Conservation (phyloP, 1,284 basidiomycete genomes). For the Rhodotorula sp. region DNA sequence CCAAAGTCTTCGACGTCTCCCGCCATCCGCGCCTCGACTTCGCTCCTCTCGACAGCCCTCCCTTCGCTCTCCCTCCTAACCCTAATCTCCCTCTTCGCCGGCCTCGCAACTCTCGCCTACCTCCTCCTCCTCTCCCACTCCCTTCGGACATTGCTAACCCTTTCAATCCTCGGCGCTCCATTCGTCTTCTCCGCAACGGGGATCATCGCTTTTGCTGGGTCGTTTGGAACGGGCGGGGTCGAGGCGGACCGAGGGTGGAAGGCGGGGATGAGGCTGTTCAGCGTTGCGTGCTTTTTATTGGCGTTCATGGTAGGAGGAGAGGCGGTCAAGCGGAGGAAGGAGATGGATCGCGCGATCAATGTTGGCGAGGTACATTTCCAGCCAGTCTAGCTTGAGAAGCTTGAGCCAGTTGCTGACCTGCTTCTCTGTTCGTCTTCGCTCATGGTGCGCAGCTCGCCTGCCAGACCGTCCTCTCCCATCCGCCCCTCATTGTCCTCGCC, state of each 20-base stretch:
- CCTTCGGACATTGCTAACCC: conserved; percentile 19
- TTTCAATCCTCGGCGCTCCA: conserved; percentile 24
- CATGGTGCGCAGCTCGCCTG: conserved; percentile 59
- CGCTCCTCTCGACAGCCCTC: conserved; percentile 10
- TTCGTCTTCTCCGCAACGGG: conserved; percentile 22
- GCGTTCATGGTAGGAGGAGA: conserved; percentile 69
- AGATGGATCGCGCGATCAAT: conserved; percentile 60
- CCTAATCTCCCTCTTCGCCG: conserved; percentile 26
- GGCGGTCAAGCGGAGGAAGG: conserved; percentile 64
- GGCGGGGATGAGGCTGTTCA: conserved; percentile 63
- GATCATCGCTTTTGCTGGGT: conserved; percentile 20
- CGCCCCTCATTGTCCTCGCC: conserved; percentile 75
- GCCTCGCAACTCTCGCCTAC: conserved; percentile 18
- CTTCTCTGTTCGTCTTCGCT: not conserved
- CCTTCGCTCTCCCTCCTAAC: conserved; percentile 24
- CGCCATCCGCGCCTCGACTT: not conserved
- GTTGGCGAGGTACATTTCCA: conserved; percentile 61
- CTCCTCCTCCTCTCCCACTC: conserved; percentile 18
- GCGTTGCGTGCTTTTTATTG: conserved; percentile 68
- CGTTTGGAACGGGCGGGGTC: conserved; percentile 10
- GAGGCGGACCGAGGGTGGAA: conserved; percentile 25
- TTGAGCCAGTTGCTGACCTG: not conserved
- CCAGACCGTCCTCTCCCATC: conserved; percentile 70
- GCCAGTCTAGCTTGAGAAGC: not conserved
- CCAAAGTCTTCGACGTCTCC: not conserved